Evolutionary conservation across 352 stramenopile species (phyloP).

Genomic region (Phytophthora ramorum): DNA sequence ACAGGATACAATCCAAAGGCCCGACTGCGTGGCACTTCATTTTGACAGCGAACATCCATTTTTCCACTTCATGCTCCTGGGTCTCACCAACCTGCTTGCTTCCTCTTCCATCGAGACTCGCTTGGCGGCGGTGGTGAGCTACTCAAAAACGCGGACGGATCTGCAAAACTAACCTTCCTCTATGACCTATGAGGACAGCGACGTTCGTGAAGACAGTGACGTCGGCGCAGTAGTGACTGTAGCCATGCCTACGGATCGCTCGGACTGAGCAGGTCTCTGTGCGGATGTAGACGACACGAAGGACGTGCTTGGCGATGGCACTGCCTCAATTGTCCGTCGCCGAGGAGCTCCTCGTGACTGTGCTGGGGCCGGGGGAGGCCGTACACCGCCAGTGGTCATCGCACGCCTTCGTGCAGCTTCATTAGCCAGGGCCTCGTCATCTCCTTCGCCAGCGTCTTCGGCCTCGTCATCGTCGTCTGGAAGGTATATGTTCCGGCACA

Average conservation of each 20-base stretch:
- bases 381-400: conserved; percentile 21
- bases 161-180: conserved; percentile 20
- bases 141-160: conserved; percentile 22
- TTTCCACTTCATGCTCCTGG: conserved; percentile 18
- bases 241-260: conserved; percentile 28
- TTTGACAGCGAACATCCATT: conserved; percentile 16
- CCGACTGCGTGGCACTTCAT: neutral
- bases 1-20: neutral
- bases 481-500: conserved; percentile 56
- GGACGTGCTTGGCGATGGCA: conserved; percentile 17
- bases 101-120: conserved; percentile 21
- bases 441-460: conserved; percentile 30
- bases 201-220: conserved; percentile 21
- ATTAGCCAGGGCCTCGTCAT: conserved; percentile 23
- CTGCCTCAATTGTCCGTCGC: conserved; percentile 26
- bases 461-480: conserved; percentile 28
- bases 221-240: conserved; percentile 31
- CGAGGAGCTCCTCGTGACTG: conserved; percentile 9
- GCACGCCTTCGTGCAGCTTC: conserved; percentile 30
- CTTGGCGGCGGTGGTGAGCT: conserved; percentile 15
- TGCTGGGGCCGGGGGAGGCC: conserved; percentile 12
- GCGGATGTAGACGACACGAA: conserved; percentile 38
- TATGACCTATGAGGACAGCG: conserved; percentile 20
- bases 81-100: conserved; percentile 21
- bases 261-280: conserved; percentile 19